A percentile compares a stretch with the other conserved stretches of the same genome.
Conservation (phyloP, 2,329 filamentous ascomycete genomes). For the Bipolaris oryzae region DNA sequence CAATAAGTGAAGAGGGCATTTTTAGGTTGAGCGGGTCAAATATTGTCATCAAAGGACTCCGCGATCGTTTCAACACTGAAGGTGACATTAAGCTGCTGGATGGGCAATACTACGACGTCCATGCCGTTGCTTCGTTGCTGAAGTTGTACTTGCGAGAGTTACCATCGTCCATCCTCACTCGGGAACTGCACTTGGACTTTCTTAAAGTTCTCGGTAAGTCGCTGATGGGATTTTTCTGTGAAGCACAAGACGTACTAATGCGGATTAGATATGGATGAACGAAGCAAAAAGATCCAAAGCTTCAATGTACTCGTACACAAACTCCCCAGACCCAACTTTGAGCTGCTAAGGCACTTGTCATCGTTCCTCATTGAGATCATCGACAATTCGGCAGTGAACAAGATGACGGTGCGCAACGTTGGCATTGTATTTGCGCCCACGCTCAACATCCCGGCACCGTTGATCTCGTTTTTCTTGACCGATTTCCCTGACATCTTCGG, state of each 20-base stretch:
- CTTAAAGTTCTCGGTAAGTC: constrained; percentile 71
- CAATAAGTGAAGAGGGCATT: constrained; percentile 87
- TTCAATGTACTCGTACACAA: constrained; percentile 79
- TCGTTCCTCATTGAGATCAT: constrained; percentile 91
- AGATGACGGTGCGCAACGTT: constrained; percentile 96
- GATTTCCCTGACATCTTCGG: constrained; percentile 89
- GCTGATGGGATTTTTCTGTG: neutral
- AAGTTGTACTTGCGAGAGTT: constrained; percentile 94
- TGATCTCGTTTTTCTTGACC: constrained; percentile 92
- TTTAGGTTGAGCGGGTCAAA: constrained; percentile 98
- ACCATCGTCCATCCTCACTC: constrained; percentile 86
- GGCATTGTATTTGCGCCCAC: constrained; percentile 98
- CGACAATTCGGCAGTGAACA: constrained; percentile 87
- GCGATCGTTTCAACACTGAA: constrained; percentile 91
- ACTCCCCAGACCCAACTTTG: constrained; percentile 79
- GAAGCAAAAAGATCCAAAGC: constrained; percentile 74
- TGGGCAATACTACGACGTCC: constrained; percentile 89
- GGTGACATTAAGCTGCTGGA: constrained; percentile 89
- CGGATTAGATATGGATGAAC: constrained; percentile 70
- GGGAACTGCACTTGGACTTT: constrained; percentile 89
- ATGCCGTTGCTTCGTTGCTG: constrained; percentile 90
- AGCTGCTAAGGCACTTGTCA: constrained; percentile 82
- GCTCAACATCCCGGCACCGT: constrained; percentile 90
- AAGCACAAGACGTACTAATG: constrained; percentile 24
- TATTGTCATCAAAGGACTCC: constrained; percentile 85